Percentiles rank a stretch among this genome's conserved stretches.
Conservation (phyloP, 345 rosid species). For the Gossypioides kirkii region DNA sequence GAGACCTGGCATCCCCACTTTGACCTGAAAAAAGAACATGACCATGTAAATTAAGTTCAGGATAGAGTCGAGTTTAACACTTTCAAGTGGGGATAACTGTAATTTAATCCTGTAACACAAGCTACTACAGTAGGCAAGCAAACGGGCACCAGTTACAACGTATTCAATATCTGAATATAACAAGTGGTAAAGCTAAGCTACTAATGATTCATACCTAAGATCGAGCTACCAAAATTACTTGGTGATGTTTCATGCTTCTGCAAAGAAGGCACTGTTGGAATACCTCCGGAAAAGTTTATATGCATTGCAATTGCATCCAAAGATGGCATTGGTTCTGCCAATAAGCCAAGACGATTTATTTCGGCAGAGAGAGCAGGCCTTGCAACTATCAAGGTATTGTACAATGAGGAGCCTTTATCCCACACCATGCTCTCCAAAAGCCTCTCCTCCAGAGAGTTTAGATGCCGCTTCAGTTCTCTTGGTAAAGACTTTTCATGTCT, state of each 20-base stretch:
- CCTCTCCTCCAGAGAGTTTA: conserved; percentile 91
- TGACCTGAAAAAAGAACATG: conserved; percentile 47
- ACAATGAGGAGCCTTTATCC: conserved; percentile 98
- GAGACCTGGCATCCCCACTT: conserved; percentile 77
- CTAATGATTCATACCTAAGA: conserved; percentile 3
- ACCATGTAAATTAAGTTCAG: neutral
- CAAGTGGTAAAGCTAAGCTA: neutral
- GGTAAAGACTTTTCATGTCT: conserved; percentile 97
- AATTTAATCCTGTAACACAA: conserved; percentile 1
- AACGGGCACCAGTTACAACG: neutral
- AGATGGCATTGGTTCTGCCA: conserved; percentile 87
- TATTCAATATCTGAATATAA: neutral
- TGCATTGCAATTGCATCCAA: conserved; percentile 75
- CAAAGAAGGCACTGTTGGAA: conserved; percentile 32
- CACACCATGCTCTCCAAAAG: conserved; percentile 98
- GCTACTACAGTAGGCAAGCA: neutral
- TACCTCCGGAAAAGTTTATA: conserved; percentile 50
- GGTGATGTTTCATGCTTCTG: conserved; percentile 53
- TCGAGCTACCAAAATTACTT: conserved; percentile 30
- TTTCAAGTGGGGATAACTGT: neutral
- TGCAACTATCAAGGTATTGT: conserved; percentile 89
- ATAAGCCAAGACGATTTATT: conserved; percentile 59
- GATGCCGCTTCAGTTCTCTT: conserved; percentile 91
- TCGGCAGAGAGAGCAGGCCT: conserved; percentile 61
- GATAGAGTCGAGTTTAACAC: neutral